phyloP scores from a whole-genome alignment of 139 green algal species.

The Coelastrella sp. region DNA sequence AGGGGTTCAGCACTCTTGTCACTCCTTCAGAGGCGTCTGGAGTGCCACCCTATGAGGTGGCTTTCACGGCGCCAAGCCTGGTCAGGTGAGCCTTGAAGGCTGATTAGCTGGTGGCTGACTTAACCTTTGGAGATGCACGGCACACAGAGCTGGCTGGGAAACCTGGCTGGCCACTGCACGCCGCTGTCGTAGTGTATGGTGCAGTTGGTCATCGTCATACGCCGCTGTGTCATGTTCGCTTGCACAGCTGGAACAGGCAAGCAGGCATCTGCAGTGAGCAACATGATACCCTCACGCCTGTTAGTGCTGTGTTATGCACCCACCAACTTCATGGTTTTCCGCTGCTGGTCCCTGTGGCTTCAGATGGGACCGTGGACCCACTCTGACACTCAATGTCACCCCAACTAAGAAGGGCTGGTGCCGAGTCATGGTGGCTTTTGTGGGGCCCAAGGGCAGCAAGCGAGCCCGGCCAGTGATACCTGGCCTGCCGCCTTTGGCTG shows the following conservation, averaged over 20 bases:
- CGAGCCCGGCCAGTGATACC: slow-evolving; percentile 4
- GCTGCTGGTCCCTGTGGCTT: background rate
- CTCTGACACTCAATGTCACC: slow-evolving; percentile 25
- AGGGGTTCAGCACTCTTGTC: no score
- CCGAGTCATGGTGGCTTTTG: slow-evolving; percentile 33
- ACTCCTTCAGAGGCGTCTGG: no score
- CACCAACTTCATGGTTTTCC: background rate
- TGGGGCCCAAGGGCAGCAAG: slow-evolving; percentile 24
- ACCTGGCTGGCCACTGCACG: no score
- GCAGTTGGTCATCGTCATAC: background rate
- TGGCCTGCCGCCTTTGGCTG: background rate
- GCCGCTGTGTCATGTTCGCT: background rate
- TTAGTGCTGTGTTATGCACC: background rate
- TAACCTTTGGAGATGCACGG: no score
- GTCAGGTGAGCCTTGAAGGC: slow-evolving; percentile 4
- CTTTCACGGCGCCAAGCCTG: background rate
- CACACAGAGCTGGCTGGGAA: no score
- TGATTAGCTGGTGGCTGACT: background rate
- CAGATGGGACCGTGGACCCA: background rate
- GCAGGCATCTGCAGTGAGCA: background rate
- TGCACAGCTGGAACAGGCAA: background rate
- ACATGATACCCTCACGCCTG: background rate
- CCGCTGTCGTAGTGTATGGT: background rate
- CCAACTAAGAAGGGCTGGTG: slow-evolving; percentile 26
- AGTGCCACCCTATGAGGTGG: background rate